phyloP scores from a whole-genome alignment of 257 asterid species.

The Henckelia pumila region DNA sequence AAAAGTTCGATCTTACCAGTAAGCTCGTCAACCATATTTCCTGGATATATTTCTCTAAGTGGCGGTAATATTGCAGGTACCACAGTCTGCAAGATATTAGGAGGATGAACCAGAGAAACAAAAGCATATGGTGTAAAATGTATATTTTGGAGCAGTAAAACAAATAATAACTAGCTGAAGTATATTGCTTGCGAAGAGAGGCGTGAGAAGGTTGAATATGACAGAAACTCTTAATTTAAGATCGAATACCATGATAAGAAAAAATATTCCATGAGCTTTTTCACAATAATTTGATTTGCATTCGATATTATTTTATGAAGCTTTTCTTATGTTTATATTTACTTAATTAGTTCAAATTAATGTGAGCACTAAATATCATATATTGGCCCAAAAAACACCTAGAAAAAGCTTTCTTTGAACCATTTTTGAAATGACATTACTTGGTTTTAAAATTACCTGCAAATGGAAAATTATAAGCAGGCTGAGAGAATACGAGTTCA shows the following conservation, averaged over 20 bases:
- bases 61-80: conserved; percentile 88
- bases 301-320: neutral
- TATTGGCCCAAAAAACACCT: conserved; percentile 9
- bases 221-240: neutral
- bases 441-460: conserved; percentile 58
- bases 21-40: conserved; percentile 76
- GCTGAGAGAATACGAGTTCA: conserved; percentile 82
- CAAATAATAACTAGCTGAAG: conserved; percentile 12
- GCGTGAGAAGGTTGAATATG: neutral
- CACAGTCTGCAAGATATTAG: conserved; percentile 65
- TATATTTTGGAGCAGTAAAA: neutral
- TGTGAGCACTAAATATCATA: conserved; percentile 14
- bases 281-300: conserved; percentile 17
- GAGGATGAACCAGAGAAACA: conserved; percentile 21
- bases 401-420: neutral
- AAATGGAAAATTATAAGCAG: conserved; percentile 88
- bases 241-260: neutral
- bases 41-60: conserved; percentile 80
- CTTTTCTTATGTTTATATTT: neutral
- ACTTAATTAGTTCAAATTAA: neutral
- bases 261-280: conserved; percentile 5
- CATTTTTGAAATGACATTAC: conserved; percentile 14
- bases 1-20: conserved; percentile 43
- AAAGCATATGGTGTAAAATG: conserved; percentile 3
- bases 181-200: neutral